Evolutionary conservation across 352 stramenopile species (phyloP), one percentile per base, ranked within the genome.

Genomic region (Globisporangium nagaii): DNA sequence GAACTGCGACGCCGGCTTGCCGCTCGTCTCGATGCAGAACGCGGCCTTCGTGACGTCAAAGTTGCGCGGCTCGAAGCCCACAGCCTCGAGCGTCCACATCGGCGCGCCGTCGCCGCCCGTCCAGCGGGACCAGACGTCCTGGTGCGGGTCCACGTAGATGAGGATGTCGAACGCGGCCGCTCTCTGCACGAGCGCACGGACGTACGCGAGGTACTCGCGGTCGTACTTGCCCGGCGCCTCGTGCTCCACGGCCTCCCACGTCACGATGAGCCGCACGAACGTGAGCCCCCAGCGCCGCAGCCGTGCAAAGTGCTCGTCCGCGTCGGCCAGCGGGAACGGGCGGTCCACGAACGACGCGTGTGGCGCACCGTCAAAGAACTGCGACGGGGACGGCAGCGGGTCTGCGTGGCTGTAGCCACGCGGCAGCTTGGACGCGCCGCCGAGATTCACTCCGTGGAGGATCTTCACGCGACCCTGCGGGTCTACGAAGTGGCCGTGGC

Each of bases 51-150:
- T 95, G 0, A 50, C 59, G 35, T 77, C 70, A 57, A 96, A 93
- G 46, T 90, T 40, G 8, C 75, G 62, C 11, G 88, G 79, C 17
- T 95, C 69, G 20, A 97, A 72, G 2, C 88, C 90, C 0, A 93
- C 63, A 10, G 58, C 47, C 57, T 93, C 76, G 6, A 97, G 71
- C 28, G 90, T 97, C 90, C 90, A 97, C 48, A 94, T 62, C 0
- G 88, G 90, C 3, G 90, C 86, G 19, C 90, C 90, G 56, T 97
- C 87, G 1, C 90, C 89, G 19, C 90, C 90, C 0, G 87, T 96
- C 73, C 75, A 97, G 17, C 88, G 78, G 17, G 81, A 94, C 88
- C 88, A 97, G 22, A 96, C 87, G 59, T 97, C 90, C 70, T 97
- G 90, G 53, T 97, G 90, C 8, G 84, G 86, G 46, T 97, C 86